A percentile compares a stretch with the other conserved stretches of the same genome.
Evolutionary conservation across 306 rosid species (phyloP).

Genomic region (Gastrolobium bilobum): DNA sequence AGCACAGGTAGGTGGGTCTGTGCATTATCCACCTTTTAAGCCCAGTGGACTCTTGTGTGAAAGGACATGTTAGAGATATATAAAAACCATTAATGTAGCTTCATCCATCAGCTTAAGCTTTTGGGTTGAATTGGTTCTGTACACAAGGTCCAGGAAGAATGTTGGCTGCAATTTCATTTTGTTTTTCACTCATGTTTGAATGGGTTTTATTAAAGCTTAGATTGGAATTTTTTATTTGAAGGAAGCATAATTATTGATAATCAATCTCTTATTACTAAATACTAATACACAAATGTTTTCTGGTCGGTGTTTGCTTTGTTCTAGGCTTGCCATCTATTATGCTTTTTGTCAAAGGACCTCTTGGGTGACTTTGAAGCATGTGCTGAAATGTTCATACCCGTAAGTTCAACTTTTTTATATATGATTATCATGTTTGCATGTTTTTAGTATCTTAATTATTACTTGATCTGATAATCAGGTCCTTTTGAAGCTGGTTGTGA

Average conservation of each 20-base stretch:
- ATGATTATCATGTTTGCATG: slow-evolving; percentile 32
- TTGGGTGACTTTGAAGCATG: slow-evolving; percentile 97
- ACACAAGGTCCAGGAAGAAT: not conserved
- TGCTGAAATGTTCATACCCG: slow-evolving; percentile 93
- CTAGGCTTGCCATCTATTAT: slow-evolving; percentile 93
- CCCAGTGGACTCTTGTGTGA: no score
- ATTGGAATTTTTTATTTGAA: slow-evolving; percentile 32
- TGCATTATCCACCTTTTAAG: no score
- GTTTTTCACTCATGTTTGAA: slow-evolving; percentile 29
- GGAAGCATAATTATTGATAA: slow-evolving; percentile 12
- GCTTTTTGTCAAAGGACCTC: slow-evolving; percentile 92
- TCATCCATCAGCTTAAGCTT: no score
- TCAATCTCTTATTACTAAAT: slow-evolving; percentile 27
- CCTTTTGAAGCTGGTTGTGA: slow-evolving; percentile 99
- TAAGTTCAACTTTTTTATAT: slow-evolving; percentile 63
- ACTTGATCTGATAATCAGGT: slow-evolving; percentile 72
- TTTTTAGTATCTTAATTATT: slow-evolving; percentile 49
- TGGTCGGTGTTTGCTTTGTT: slow-evolving; percentile 45
- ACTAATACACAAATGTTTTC: slow-evolving; percentile 18
- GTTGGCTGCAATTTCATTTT: slow-evolving; percentile 30
- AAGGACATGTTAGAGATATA: no score
- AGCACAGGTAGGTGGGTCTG: no score
- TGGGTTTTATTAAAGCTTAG: slow-evolving; percentile 34
- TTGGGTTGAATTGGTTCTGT: no score
- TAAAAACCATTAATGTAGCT: no score